Conservation (phyloP, 1,284 basidiomycete species). For the Ustilago tritici region DNA sequence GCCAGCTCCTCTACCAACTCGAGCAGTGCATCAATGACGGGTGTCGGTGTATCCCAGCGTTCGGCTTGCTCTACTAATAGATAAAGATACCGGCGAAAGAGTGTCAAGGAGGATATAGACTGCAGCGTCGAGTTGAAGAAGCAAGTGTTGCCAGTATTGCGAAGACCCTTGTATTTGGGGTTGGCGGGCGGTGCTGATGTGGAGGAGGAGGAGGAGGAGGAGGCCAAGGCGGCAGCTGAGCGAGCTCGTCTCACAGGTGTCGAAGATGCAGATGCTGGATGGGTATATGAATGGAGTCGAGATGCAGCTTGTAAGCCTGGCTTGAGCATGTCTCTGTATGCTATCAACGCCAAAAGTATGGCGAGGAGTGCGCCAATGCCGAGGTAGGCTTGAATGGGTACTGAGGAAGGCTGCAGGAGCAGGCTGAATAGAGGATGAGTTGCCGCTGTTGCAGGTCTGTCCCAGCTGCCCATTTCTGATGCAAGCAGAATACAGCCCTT, state of each 20-base stretch:
- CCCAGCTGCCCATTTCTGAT: slow-evolving; percentile 34
- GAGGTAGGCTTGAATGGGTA: slow-evolving; percentile 30
- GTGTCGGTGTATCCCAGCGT: slow-evolving; percentile 61
- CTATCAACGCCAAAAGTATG: slow-evolving; percentile 14
- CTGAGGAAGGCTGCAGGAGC: slow-evolving; percentile 20
- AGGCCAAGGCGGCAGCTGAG: slow-evolving; percentile 16
- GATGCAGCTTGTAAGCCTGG: slow-evolving; percentile 41
- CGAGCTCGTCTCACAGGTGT: slow-evolving; percentile 29
- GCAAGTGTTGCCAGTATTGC: slow-evolving; percentile 67
- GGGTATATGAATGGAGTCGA: slow-evolving; percentile 34
- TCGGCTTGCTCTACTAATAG: slow-evolving; percentile 51
- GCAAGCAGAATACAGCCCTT: not conserved
- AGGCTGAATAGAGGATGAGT: slow-evolving; percentile 36
- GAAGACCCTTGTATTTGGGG: slow-evolving; percentile 54
- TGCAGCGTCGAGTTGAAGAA: slow-evolving; percentile 68
- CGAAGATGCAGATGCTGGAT: slow-evolving; percentile 16
- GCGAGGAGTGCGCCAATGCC: slow-evolving; percentile 22
- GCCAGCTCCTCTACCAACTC: slow-evolving; percentile 55
- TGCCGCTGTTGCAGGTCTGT: slow-evolving; percentile 31
- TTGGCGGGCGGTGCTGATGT: slow-evolving; percentile 18
- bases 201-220: slow-evolving; percentile 10
- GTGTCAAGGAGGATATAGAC: slow-evolving; percentile 52
- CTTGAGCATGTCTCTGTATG: slow-evolving; percentile 41
- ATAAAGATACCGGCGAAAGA: slow-evolving; percentile 47
- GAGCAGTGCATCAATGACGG: slow-evolving; percentile 63